These are phyloP conservation scores for Fusarium lateritium DNA, from an alignment of 2,329 filamentous ascomycete genomes.

Conservation along the genomic window DNA sequence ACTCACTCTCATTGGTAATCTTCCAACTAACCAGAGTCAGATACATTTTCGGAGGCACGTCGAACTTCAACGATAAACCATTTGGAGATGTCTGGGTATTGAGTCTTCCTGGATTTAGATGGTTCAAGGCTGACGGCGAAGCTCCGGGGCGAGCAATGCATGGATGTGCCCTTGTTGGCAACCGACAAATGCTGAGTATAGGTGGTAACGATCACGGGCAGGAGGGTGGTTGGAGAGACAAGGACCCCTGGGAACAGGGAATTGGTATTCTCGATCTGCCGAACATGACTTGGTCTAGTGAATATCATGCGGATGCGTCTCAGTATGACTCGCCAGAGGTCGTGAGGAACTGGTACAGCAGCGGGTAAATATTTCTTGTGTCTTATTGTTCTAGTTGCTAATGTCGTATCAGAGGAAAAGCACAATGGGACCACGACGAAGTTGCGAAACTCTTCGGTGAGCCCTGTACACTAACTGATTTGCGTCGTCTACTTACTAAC, in stretches of 20 bases:
- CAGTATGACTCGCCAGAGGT: neutral
- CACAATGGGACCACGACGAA: neutral
- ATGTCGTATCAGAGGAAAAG: neutral
- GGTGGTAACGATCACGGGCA: neutral
- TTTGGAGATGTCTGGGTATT: neutral
- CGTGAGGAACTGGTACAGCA: neutral
- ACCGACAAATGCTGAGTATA: neutral
- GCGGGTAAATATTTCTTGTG: neutral
- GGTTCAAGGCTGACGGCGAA: constrained; percentile 1
- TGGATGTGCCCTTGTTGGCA: constrained; percentile 5
- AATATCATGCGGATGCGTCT: neutral
- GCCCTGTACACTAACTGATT: neutral
- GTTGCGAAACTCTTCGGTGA: neutral
- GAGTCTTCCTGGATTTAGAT: neutral
- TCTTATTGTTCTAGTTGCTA: neutral
- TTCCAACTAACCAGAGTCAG: neutral
- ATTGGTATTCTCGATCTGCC: constrained; percentile 7
- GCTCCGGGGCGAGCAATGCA: neutral
- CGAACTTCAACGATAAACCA: neutral
- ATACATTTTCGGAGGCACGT: neutral
- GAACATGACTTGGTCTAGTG: constrained; percentile 1
- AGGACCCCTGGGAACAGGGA: constrained; percentile 6
- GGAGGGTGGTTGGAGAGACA: neutral
- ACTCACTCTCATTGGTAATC: neutral
- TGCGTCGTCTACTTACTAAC: neutral